A percentile compares a stretch with the other conserved stretches of the same genome.
These are phyloP conservation scores for Sporothrix schenckii DNA, from an alignment of 2,329 filamentous ascomycete species.

Conservation along the genomic window DNA sequence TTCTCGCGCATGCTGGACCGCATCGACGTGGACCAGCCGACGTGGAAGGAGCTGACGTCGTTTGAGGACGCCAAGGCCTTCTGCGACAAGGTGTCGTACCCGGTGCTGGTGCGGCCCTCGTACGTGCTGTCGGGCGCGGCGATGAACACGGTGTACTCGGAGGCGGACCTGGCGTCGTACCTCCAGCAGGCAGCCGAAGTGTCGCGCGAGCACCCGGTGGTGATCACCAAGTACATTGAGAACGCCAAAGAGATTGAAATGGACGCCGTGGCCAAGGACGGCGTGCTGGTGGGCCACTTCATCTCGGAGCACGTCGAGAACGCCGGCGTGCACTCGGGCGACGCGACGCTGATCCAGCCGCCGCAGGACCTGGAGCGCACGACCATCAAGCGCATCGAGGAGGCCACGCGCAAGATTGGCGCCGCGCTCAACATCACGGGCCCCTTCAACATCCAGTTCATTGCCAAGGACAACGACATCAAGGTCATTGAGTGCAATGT, in stretches of 20 bases:
- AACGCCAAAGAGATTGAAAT: slow-evolving; percentile 99
- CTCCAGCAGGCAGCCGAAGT: slow-evolving; percentile 90
- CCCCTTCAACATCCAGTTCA: slow-evolving; percentile 99
- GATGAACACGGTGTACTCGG: slow-evolving; percentile 99
- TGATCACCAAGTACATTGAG: slow-evolving; percentile 99
- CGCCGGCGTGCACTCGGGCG: slow-evolving; percentile 96
- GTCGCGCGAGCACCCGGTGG: slow-evolving; percentile 91
- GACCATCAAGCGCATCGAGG: slow-evolving; percentile 87
- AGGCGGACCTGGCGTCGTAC: slow-evolving; percentile 87
- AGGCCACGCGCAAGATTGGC: slow-evolving; percentile 93
- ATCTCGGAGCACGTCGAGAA: slow-evolving; percentile 99
- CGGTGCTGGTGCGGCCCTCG: slow-evolving; percentile 90
- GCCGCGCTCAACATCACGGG: slow-evolving; percentile 93
- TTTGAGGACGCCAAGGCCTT: slow-evolving; percentile 87
- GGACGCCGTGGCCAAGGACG: slow-evolving; percentile 93
- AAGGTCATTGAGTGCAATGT: slow-evolving; percentile 99
- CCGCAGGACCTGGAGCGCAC: slow-evolving; percentile 90
- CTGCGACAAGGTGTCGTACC: slow-evolving; percentile 86
- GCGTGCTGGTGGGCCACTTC: slow-evolving; percentile 90
- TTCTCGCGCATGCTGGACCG: slow-evolving; percentile 97
- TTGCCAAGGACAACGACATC: slow-evolving; percentile 98
- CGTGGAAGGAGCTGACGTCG: slow-evolving; percentile 97
- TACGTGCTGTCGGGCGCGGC: slow-evolving; percentile 96
- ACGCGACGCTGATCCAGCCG: slow-evolving; percentile 91
- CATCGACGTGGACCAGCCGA: slow-evolving; percentile 92